A percentile compares a stretch with the other conserved stretches of the same genome.
These are phyloP conservation scores for Coprinopsis strossmayeri DNA, from an alignment of 768 basidiomycete species.

Conservation along the genomic window DNA sequence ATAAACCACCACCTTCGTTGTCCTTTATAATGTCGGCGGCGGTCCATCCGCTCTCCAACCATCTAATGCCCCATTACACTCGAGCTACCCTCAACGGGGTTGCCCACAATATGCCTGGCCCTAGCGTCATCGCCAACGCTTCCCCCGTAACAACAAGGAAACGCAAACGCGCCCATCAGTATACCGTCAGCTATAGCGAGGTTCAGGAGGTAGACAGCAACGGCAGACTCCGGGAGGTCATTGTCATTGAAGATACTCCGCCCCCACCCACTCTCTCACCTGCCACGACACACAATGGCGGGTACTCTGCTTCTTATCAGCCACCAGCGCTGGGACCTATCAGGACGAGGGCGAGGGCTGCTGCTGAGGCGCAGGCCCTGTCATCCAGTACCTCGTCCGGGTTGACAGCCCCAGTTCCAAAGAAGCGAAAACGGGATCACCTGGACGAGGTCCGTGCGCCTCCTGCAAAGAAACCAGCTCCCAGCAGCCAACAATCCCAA, in stretches of 20 bases:
- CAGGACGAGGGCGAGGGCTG: constrained; percentile 78
- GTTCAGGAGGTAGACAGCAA: constrained; percentile 80
- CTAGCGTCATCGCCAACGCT: constrained; percentile 67
- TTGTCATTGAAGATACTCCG: constrained; percentile 90
- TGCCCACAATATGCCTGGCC: constrained; percentile 35
- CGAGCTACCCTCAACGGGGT: constrained; percentile 48
- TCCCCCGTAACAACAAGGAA: constrained; percentile 63
- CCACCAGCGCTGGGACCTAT: constrained; percentile 71
- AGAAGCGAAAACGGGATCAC: constrained; percentile 80
- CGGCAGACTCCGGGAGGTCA: constrained; percentile 76
- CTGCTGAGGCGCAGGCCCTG: constrained; percentile 76
- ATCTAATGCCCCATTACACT: constrained; percentile 60
- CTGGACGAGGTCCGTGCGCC: constrained; percentile 68
- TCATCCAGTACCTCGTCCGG: constrained; percentile 63
- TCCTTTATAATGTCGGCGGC: constrained; percentile 65
- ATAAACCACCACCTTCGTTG: constrained; percentile 46
- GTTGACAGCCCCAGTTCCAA: constrained; percentile 62
- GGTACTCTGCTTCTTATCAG: constrained; percentile 75
- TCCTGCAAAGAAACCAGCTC: constrained; percentile 53
- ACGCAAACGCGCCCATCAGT: constrained; percentile 77
- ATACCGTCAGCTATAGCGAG: constrained; percentile 81
- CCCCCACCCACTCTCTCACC: constrained; percentile 77
- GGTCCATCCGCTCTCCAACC: constrained; percentile 57
- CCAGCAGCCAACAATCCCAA: constrained; percentile 44
- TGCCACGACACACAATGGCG: constrained; percentile 61